Base-by-base conservation (phyloP, 495 filamentous ascomycete genomes). In the Letharia columbiana region DNA sequence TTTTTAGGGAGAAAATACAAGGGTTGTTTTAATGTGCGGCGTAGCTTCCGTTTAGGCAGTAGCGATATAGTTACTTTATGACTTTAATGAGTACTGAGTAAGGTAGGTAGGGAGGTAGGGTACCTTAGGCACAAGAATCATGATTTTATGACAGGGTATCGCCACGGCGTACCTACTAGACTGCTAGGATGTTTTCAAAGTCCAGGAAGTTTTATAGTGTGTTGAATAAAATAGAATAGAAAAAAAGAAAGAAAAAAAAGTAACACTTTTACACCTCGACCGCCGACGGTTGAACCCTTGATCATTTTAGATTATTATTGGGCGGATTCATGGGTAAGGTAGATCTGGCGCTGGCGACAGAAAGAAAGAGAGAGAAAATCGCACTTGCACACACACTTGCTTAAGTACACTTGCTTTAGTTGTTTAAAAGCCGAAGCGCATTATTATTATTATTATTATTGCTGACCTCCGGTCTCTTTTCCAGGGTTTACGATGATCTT, bases 11-110 rank as follows among this genome's bases (percentile, higher is more conserved):
- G 6, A 56, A 2, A 8, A 17, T 56, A 17, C 52, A 17, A 17
- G 52, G 52, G 52, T 35, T 52, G 4, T 3, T 33, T 56, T 35
- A 9, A 56, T 28, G 31, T 35, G 52, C 52, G 52, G 52, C 52
- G 52, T 56, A 56, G 52, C 52, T 56, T 56, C 52, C 31, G 4
- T 15, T 33, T 35, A 35, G 52, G 52, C 52, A 56, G 52, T 35
- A 47, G 10, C 40, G 11, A 42, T 13, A 42, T 28, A 28, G 23
- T 28, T 28, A 28, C 23, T 28, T 28, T 28, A 42, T 42, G 2
- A 42, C 37, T 39, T 8, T 42, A 42, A 42, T 42, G 40, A 39
- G 4, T 39, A 39, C 4, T 39, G 37, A 39, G 37, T 4, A 39
- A 39, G 23, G 23, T 28, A 28, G 23, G 23, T 28, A 28, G 23